Evolutionary conservation across 768 basidiomycete species (phyloP), one percentile per base, ranked within the genome.

Genomic region (Cyclocybe cylindracea): DNA sequence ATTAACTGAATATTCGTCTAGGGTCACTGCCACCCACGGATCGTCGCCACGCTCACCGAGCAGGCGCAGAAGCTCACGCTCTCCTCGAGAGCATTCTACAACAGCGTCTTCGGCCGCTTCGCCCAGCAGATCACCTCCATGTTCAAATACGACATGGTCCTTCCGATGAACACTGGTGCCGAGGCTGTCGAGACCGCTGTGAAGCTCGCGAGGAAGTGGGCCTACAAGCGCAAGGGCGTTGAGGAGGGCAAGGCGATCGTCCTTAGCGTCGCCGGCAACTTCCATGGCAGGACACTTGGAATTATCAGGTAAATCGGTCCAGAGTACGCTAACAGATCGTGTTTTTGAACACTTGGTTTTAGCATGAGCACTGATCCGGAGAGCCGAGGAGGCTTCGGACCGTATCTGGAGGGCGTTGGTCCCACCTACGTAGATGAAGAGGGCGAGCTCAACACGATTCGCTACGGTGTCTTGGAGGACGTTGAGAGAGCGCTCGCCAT

Each of bases 101-200:
- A 96, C 62, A 86, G 86, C 42, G 79, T 87, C 56, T 91, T 99
- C 59, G 94, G 94, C 0, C 78, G 76, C n/a, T 99, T 94, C 68
- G 93, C 94, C 1, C 79, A 90, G 73, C 81, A 84, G 67, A 77
- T 98, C 53, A 92, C 89, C 1, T 73, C 83, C 52, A 82, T 90
- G 72, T 94, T 96, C 64, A 87, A 87, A 10, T 98, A 90, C 68
- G 95, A 96, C 56, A 94, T 94, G 86, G 93, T 97, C 2, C 77
- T 98, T 7, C 95, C 96, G 18, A 97, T 98, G 94, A 99, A 99
- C 78, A 98, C 96, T 1, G 96, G 96, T 41, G 94, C 94, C 1
- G 97, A 99, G 65, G 97, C 97, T 7, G 97, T 98, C 48, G 97
- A 99, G 75, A 97, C 95, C 0, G 84, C 87, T n/a, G 70, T 99